Percentiles rank a stretch among this genome's conserved stretches.
Evolutionary conservation across 768 basidiomycete genomes (phyloP).

Genomic region (Tricholoma furcatifolium): DNA sequence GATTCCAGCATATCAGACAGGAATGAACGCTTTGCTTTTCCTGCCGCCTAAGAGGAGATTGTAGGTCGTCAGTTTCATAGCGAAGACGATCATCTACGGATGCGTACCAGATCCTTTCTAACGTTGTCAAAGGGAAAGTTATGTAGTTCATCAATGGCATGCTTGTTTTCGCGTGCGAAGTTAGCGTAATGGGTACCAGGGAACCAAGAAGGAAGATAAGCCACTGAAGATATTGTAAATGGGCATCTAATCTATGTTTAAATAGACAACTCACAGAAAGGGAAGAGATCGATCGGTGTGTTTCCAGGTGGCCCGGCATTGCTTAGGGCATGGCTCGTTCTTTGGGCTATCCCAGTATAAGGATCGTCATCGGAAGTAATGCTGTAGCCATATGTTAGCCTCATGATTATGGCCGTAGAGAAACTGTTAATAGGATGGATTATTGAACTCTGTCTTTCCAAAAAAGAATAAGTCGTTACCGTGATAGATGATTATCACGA

Average conservation of each 20-base stretch:
- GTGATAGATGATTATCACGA: conserved; percentile 21
- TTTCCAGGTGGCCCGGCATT: conserved; percentile 21
- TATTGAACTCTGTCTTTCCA: too few species aligned
- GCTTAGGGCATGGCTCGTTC: conserved; percentile 22
- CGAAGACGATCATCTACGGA: neutral
- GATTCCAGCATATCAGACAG: conserved; percentile 17
- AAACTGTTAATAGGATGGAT: neutral
- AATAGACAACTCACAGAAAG: conserved; percentile 21
- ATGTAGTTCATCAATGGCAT: conserved; percentile 19
- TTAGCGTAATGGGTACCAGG: conserved; percentile 24
- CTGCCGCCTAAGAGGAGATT: conserved; percentile 14
- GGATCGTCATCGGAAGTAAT: conserved; percentile 32
- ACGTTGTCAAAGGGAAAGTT: conserved; percentile 30
- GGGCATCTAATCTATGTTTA: neutral
- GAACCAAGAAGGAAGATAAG: conserved; percentile 32
- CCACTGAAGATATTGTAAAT: conserved; percentile 19
- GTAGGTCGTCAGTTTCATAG: neutral
- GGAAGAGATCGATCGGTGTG: conserved; percentile 18
- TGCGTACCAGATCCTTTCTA: conserved; percentile 30
- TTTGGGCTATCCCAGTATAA: conserved; percentile 32
- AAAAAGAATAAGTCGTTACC: neutral
- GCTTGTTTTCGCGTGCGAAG: conserved; percentile 14
- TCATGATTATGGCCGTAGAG: conserved; percentile 22
- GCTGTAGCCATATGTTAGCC: conserved; percentile 30
- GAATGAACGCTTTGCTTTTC: conserved; percentile 24